Conservation (phyloP, 176 grass and related monocot species). For the Zoysia pacifica region DNA sequence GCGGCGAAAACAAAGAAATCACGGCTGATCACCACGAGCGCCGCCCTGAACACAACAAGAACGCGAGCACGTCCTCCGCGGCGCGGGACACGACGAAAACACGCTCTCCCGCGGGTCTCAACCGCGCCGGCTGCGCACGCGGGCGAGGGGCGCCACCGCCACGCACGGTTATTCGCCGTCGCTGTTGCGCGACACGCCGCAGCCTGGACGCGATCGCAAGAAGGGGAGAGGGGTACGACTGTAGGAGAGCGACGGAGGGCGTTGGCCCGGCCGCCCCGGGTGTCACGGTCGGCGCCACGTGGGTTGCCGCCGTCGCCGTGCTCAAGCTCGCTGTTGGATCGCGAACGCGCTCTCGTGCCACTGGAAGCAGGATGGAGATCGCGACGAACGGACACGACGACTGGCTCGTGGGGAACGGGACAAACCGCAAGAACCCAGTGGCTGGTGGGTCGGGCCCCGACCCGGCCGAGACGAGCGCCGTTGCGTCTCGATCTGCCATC, state of each 20-base stretch:
- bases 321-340: neutral
- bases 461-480: neutral
- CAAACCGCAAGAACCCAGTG: neutral
- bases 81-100: neutral
- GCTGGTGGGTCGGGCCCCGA: neutral
- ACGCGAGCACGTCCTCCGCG: too few relatives aligned
- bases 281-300: slow-evolving; percentile 42
- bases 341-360: neutral
- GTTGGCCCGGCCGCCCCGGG: slow-evolving; percentile 12
- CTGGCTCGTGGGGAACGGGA: neutral
- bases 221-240: neutral
- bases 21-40: too few relatives aligned
- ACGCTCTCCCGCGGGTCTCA: neutral
- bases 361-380: neutral
- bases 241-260: neutral
- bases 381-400: neutral
- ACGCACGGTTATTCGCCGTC: neutral
- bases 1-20: too few relatives aligned
- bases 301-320: neutral
- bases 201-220: neutral
- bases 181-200: neutral
- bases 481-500: slow-evolving; percentile 21
- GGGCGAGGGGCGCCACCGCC: neutral
- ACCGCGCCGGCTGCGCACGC: neutral
- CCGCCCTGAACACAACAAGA: too few relatives aligned